phyloP scores from a whole-genome alignment of 164 flowering plant species.

The Chimonanthus praecox region DNA sequence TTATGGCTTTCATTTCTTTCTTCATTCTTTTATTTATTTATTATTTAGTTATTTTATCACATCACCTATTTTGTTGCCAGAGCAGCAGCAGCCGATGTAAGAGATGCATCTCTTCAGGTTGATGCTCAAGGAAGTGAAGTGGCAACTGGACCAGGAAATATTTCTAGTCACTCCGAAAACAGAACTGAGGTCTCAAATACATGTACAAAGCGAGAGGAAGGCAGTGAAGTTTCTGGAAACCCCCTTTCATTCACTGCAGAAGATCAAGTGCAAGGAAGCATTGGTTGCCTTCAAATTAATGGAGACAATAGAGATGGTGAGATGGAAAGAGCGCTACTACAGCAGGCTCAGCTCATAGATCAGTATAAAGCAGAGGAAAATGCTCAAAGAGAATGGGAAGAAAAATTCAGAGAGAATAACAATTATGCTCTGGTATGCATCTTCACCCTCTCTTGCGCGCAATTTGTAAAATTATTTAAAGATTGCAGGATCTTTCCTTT shows the following conservation, averaged over 20 bases:
- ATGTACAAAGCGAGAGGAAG: constrained; percentile 16
- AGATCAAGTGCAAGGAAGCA: constrained; percentile 15
- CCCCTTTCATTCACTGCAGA: constrained; percentile 13
- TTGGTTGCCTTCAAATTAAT: constrained; percentile 13
- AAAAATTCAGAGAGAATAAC: constrained; percentile 61
- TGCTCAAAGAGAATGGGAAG: constrained; percentile 93
- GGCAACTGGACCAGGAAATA: constrained; percentile 9
- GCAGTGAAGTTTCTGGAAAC: constrained; percentile 9
- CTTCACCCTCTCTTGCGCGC: neutral
- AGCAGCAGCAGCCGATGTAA: constrained; percentile 26
- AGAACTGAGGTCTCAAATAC: constrained; percentile 16
- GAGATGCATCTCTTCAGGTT: constrained; percentile 12
- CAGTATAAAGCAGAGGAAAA: constrained; percentile 72
- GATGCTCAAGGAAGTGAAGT: constrained; percentile 25
- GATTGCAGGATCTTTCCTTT: neutral
- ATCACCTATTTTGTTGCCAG: constrained; percentile 25
- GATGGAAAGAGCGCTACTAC: constrained; percentile 61
- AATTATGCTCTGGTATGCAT: constrained; percentile 48
- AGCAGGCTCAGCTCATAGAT: constrained; percentile 60
- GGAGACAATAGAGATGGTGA: constrained; percentile 26
- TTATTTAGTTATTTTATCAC: too few species aligned
- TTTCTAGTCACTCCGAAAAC: constrained; percentile 9
- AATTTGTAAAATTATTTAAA: neutral
- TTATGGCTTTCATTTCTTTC: too few species aligned
- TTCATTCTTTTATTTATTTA: too few species aligned